Percentiles rank a stretch among this genome's conserved stretches.
Evolutionary conservation across 169 alveolate species (phyloP).

Genomic region (Cryptosporidium felis): DNA sequence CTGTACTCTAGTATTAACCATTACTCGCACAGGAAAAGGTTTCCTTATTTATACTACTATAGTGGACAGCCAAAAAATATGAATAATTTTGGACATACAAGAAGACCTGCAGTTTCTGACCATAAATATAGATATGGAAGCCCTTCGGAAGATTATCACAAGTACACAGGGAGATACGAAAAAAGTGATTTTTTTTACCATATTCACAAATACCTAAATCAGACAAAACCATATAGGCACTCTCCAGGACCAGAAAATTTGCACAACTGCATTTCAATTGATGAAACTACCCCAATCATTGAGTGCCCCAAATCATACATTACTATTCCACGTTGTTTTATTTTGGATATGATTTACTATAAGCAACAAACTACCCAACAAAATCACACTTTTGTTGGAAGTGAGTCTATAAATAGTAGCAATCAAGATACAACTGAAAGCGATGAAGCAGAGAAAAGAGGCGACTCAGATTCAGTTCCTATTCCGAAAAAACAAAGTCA

Average conservation of each 20-base stretch:
- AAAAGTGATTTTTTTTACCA: constrained; percentile 5
- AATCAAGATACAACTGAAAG: no score
- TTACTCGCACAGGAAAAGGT: neutral
- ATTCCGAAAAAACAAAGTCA: no score
- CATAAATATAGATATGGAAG: constrained; percentile 55
- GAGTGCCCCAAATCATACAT: neutral
- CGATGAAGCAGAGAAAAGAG: no score
- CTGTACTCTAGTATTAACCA: constrained; percentile 42
- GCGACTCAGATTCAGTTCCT: no score
- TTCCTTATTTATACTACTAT: constrained; percentile 38
- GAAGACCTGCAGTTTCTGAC: constrained; percentile 65
- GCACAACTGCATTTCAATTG: constrained; percentile 40
- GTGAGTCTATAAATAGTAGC: no score
- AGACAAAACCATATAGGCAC: constrained; percentile 49
- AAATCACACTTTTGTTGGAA: no score
- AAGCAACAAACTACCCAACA: no score
- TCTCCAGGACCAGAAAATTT: constrained; percentile 11
- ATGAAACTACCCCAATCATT: constrained; percentile 35
- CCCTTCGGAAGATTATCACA: constrained; percentile 31
- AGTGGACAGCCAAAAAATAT: neutral
- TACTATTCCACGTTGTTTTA: constrained; percentile 13
- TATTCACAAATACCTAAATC: constrained; percentile 22
- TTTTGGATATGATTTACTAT: constrained; percentile 11
- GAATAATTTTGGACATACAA: constrained; percentile 44
- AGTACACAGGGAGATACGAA: constrained; percentile 38